phyloP scores from a whole-genome alignment of 2,329 filamentous ascomycete genomes.

The Pyrenochaeta sp. region DNA sequence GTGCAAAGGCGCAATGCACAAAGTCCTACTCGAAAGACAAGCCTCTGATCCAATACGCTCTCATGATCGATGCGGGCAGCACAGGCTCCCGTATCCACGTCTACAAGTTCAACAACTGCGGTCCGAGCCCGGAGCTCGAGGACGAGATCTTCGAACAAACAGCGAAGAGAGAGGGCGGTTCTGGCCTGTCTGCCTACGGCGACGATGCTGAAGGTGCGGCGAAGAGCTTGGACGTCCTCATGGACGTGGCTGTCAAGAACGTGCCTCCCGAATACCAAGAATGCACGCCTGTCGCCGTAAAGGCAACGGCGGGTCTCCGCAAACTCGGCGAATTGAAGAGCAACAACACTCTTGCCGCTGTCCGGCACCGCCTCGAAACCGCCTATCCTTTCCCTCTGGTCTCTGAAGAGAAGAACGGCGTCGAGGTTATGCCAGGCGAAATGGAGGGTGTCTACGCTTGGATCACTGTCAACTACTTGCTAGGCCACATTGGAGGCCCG shows the following conservation, averaged over 20 bases:
- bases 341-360: conserved; percentile 83
- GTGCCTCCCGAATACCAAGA: conserved; percentile 88
- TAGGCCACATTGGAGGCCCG: conserved; percentile 94
- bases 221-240: conserved; percentile 84
- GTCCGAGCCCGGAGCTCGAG: conserved; percentile 92
- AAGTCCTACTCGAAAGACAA: conserved; percentile 87
- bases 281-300: conserved; percentile 97
- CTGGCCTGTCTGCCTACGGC: conserved; percentile 84
- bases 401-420: conserved; percentile 81
- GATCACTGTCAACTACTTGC: conserved; percentile 98
- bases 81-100: conserved; percentile 98
- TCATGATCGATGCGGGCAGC: conserved; percentile 99
- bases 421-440: conserved; percentile 96
- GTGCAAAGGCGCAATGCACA: conserved; percentile 76
- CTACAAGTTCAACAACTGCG: conserved; percentile 99
- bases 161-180: conserved; percentile 80
- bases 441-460: conserved; percentile 98
- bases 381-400: conserved; percentile 95
- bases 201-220: conserved; percentile 88
- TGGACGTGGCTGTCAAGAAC: conserved; percentile 83
- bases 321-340: conserved; percentile 84
- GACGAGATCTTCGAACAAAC: conserved; percentile 94
- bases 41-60: conserved; percentile 93
- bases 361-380: conserved; percentile 83
- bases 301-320: conserved; percentile 93